phyloP scores from a whole-genome alignment of 805 yeast genomes.

The Ogataea pini region DNA sequence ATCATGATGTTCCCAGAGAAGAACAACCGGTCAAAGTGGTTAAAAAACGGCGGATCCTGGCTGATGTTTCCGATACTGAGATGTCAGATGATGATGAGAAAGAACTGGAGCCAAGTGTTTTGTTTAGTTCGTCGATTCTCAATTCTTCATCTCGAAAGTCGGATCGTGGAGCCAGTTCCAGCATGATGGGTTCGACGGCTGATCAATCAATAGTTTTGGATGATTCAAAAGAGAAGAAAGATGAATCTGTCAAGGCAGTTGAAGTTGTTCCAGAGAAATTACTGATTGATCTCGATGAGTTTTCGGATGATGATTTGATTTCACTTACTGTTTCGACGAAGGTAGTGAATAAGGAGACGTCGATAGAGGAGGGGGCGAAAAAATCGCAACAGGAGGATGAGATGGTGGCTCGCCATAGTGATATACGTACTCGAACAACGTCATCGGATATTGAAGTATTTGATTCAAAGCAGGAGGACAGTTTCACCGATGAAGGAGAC shows the following conservation, averaged over 20 bases:
- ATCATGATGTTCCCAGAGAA: slow-evolving; percentile 7
- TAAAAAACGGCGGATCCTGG: slow-evolving; percentile 15
- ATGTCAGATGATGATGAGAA: slow-evolving; percentile 18
- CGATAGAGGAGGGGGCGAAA: not conserved
- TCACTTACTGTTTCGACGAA: slow-evolving; percentile 1
- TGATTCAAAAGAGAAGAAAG: not conserved
- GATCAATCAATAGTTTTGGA: slow-evolving; percentile 16
- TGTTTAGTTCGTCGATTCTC: slow-evolving; percentile 17
- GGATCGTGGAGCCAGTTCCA: slow-evolving; percentile 3
- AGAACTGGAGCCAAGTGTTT: slow-evolving; percentile 21
- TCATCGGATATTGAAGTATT: slow-evolving; percentile 13
- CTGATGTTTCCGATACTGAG: slow-evolving; percentile 18
- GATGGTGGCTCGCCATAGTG: not conserved
- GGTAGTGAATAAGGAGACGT: not conserved
- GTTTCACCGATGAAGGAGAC: slow-evolving; percentile 17
- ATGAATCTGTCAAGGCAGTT: not conserved
- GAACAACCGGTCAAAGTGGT: slow-evolving; percentile 9
- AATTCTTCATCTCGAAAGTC: slow-evolving; percentile 11
- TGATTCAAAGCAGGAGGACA: slow-evolving; percentile 10
- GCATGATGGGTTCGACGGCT: slow-evolving; percentile 13
- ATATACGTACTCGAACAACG: slow-evolving; percentile 8
- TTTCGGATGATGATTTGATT: slow-evolving; percentile 18
- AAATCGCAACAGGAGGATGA: not conserved
- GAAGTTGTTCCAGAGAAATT: slow-evolving; percentile 4
- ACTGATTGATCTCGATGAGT: slow-evolving; percentile 20